phyloP scores from a whole-genome alignment of 768 basidiomycete genomes.

The Boletus huronensis region DNA sequence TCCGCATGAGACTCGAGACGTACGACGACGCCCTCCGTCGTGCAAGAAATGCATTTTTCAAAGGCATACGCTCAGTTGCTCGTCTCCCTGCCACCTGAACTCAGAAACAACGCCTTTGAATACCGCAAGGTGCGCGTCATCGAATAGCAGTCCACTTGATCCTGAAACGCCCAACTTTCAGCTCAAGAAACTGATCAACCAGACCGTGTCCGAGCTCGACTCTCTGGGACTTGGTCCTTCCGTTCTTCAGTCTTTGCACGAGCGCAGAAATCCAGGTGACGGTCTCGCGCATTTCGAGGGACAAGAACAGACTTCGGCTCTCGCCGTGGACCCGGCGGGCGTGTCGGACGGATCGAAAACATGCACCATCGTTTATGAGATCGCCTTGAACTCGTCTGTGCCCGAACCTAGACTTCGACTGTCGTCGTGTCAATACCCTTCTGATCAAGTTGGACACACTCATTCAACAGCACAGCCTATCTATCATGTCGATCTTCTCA shows the following conservation, averaged over 20 bases:
- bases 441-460: background rate
- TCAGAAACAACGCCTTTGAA: constrained; percentile 75
- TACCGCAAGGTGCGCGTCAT: constrained; percentile 63
- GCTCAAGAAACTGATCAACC: constrained; percentile 90
- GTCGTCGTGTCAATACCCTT: constrained; percentile 32
- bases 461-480: background rate
- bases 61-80: constrained; percentile 66
- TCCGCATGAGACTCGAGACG: too few species aligned
- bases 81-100: constrained; percentile 67
- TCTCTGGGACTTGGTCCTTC: constrained; percentile 59
- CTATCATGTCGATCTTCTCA: constrained; percentile 10
- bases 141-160: background rate
- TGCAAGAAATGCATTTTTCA: constrained; percentile 61
- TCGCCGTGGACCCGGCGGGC: background rate
- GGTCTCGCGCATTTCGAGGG: background rate
- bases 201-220: constrained; percentile 73
- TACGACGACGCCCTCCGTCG: too few species aligned
- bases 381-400: constrained; percentile 43
- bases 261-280: constrained; percentile 13
- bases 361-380: constrained; percentile 51
- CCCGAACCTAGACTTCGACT: constrained; percentile 60
- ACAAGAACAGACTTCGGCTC: background rate
- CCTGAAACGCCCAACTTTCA: constrained; percentile 28
- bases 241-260: constrained; percentile 44
- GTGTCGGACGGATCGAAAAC: background rate